These are phyloP conservation scores for Aspergillus neoniger DNA, from an alignment of 2,329 filamentous ascomycete genomes.

Conservation along the genomic window DNA sequence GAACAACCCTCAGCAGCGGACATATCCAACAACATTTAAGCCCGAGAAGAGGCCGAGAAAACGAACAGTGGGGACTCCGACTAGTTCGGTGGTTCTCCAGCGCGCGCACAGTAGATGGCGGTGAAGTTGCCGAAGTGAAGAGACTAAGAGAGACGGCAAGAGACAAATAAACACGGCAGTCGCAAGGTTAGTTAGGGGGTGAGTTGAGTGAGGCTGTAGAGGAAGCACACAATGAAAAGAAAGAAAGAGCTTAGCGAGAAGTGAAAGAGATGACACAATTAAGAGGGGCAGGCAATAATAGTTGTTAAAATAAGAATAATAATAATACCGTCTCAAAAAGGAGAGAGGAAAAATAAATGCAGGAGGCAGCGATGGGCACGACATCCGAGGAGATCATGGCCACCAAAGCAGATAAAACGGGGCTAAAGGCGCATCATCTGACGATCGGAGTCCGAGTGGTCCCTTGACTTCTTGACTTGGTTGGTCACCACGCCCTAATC, in stretches of 20 bases:
- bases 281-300: too few relatives aligned
- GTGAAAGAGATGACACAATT: too few relatives aligned
- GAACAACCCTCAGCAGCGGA: background rate
- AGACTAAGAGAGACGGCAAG: background rate
- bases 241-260: too few relatives aligned
- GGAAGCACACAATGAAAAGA: background rate
- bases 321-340: background rate
- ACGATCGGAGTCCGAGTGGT: background rate
- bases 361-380: slow-evolving; percentile 2
- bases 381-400: slow-evolving; percentile 1
- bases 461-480: background rate
- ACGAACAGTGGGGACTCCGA: slow-evolving; percentile 1
- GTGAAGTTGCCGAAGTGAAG: slow-evolving; percentile 1
- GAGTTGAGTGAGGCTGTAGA: background rate
- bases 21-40: slow-evolving; percentile 5
- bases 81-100: background rate
- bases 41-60: background rate
- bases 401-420: background rate
- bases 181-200: background rate
- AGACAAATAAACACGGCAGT: background rate
- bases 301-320: too few relatives aligned
- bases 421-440: slow-evolving; percentile 6
- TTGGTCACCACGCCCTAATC: background rate
- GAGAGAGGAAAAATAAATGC: background rate
- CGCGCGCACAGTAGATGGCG: background rate